Base-by-base conservation (phyloP, 2,329 filamentous ascomycete genomes). In the Sphaerulina populicola region DNA sequence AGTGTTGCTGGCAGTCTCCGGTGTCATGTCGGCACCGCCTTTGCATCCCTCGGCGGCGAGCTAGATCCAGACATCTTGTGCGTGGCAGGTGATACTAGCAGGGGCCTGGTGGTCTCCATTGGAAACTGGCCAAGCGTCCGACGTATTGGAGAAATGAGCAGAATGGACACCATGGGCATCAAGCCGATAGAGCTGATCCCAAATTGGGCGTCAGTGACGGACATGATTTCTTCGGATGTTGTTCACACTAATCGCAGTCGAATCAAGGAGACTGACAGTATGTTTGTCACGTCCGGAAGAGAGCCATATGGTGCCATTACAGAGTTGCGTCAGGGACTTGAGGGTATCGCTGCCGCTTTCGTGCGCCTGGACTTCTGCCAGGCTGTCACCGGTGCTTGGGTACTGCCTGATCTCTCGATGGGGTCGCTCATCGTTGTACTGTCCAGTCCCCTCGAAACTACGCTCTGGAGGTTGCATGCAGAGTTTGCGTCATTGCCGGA, bases 1-100 rank as follows among this genome's bases (percentile, higher is more conserved):
- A 61, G 52, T 35, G 47, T 77, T 48, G 75, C 87, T 51, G 85
- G 85, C 6, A 76, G 77, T 45, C 81, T 87, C 57, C 76, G 79
- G 47, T 85, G 85, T 61, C 87, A 86, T 54, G 84, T 94, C 42
- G 85, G 88, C 52, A 82, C 79, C 2, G 88, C 88, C 2, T 94
- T 97, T 65, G 85, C 88, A 46, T 86, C 82, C 47, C 65, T 79
- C 14, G 73, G 74, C 51, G 74, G 86, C 57, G 48, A 78, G 80
- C 56, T 72, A 76, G 33, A 81, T 52, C 81, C 82, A 2, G 90
- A 95, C 65, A 77, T 94, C n/a, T 72, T 95, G 42, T 77, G 94
- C 33, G 80, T 85, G 43, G 86, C 85, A 4, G 89, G 91, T 0
- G 83, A 86, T 57, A 85, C 83, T 47, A 86, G 88, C 7, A 79